phyloP scores from a whole-genome alignment of 306 rosid genomes.

The Prosopis cineraria region DNA sequence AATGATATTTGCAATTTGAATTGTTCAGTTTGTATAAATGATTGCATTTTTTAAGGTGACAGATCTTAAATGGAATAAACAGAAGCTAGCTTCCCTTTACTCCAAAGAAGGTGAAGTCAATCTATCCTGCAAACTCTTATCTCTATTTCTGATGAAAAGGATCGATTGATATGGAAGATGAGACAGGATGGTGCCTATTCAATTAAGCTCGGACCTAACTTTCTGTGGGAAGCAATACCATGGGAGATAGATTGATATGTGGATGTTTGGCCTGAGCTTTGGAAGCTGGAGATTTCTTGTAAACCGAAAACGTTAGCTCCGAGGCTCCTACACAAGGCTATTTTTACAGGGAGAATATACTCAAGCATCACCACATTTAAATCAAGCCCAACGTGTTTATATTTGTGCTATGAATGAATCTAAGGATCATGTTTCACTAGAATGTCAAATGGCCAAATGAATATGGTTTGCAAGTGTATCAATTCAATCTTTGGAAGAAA shows the following conservation, averaged over 20 bases:
- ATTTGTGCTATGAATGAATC: not conserved
- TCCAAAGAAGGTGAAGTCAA: not conserved
- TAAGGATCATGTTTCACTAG: not conserved
- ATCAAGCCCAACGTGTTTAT: not conserved
- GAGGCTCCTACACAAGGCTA: not conserved
- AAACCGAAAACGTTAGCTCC: not conserved
- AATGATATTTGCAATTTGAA: conserved; percentile 11
- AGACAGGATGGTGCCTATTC: not conserved
- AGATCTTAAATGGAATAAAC: not conserved
- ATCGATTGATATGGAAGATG: not conserved
- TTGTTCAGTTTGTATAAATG: not conserved
- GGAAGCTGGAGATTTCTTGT: not conserved
- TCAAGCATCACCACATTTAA: not conserved
- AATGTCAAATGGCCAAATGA: too few relatives aligned
- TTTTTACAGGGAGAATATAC: not conserved
- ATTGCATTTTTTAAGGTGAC: not conserved
- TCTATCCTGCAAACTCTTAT: not conserved
- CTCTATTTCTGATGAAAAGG: too few relatives aligned
- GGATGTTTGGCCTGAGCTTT: not conserved
- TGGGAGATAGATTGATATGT: not conserved
- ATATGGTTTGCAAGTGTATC: too few relatives aligned
- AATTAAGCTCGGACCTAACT: not conserved
- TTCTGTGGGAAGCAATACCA: not conserved
- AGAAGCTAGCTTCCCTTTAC: not conserved
- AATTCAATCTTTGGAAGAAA: too few relatives aligned